Evolutionary conservation across 2,329 filamentous ascomycete genomes (phyloP).

Genomic region (Biscogniauxia sp.): DNA sequence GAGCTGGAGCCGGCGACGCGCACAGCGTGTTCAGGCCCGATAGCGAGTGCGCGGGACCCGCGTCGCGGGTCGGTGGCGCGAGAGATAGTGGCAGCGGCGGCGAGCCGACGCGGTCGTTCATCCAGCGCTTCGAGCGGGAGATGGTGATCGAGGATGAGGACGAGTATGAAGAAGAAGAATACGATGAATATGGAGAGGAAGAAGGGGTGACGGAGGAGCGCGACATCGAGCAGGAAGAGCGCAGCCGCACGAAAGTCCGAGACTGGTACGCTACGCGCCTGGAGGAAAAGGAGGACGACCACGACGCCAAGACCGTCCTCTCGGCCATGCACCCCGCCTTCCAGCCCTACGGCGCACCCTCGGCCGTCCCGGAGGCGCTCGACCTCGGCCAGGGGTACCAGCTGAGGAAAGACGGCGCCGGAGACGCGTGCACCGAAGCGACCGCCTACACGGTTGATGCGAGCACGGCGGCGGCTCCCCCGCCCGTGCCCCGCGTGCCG

Average conservation of each 20-base stretch:
- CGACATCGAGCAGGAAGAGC: conserved; percentile 15
- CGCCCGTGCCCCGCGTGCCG: conserved; percentile 22
- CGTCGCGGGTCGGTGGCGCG: conserved; percentile 1
- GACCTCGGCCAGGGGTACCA: neutral
- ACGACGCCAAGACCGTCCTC: conserved; percentile 20
- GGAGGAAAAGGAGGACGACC: conserved; percentile 1
- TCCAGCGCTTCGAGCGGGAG: conserved; percentile 15
- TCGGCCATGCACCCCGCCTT: conserved; percentile 28
- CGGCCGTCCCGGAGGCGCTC: conserved; percentile 21
- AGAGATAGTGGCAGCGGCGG: conserved; percentile 2
- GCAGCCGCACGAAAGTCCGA: conserved; percentile 19
- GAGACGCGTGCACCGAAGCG: conserved; percentile 23
- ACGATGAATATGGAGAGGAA: conserved; percentile 18
- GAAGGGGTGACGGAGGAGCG: conserved; percentile 10
- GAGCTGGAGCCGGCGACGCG: conserved; percentile 6
- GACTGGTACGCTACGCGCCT: conserved; percentile 23
- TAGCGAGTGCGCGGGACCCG: conserved; percentile 12
- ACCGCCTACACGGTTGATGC: conserved; percentile 18
- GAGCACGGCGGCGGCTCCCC: conserved; percentile 1
- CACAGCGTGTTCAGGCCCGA: conserved; percentile 29
- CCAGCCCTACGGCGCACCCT: conserved; percentile 14
- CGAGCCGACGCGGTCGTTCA: conserved; percentile 12
- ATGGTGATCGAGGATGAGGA: neutral
- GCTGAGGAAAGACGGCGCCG: conserved; percentile 9
- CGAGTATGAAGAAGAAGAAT: too few species aligned